A percentile compares a stretch with the other conserved stretches of the same genome.
phyloP scores from a whole-genome alignment of 2,329 filamentous ascomycete genomes.

The Stagonosporopsis tanaceti region DNA sequence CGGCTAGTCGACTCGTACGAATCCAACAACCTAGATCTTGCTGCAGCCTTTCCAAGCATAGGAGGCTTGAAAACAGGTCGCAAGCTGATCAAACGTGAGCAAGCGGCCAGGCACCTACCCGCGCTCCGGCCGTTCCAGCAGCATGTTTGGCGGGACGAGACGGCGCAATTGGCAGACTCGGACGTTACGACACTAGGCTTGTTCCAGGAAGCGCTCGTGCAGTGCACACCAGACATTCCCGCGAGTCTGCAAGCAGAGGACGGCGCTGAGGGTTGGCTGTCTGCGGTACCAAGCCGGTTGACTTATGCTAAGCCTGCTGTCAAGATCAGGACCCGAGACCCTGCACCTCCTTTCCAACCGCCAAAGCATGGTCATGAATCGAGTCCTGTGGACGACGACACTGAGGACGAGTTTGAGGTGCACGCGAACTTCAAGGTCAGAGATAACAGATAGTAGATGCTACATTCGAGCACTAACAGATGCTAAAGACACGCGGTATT shows the following conservation, averaged over 20 bases:
- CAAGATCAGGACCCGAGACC: slow-evolving; percentile 22
- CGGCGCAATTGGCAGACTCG: slow-evolving; percentile 32
- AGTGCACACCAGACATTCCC: slow-evolving; percentile 40
- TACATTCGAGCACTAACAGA: background rate
- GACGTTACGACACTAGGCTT: slow-evolving; percentile 40
- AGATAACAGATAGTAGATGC: too few relatives aligned
- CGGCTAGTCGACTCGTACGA: slow-evolving; percentile 68
- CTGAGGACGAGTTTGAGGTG: slow-evolving; percentile 48
- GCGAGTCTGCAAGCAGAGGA: slow-evolving; percentile 29
- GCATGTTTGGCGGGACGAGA: slow-evolving; percentile 52
- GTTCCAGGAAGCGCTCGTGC: slow-evolving; percentile 45
- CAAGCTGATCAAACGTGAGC: slow-evolving; percentile 57
- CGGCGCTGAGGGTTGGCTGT: slow-evolving; percentile 34
- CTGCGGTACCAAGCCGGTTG: slow-evolving; percentile 22
- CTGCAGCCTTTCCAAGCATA: slow-evolving; percentile 64
- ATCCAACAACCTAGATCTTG: slow-evolving; percentile 62
- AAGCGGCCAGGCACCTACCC: slow-evolving; percentile 62
- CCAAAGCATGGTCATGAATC: slow-evolving; percentile 12
- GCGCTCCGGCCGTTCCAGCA: slow-evolving; percentile 64
- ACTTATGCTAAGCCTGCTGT: slow-evolving; percentile 13
- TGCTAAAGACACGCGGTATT: slow-evolving; percentile 22
- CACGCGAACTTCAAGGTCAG: slow-evolving; percentile 44
- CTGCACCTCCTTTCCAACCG: slow-evolving; percentile 8
- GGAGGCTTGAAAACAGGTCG: slow-evolving; percentile 56
- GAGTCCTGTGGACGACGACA: slow-evolving; percentile 40